Conservation (phyloP, 176 grass and related monocot species). For the Elymus sibiricus region DNA sequence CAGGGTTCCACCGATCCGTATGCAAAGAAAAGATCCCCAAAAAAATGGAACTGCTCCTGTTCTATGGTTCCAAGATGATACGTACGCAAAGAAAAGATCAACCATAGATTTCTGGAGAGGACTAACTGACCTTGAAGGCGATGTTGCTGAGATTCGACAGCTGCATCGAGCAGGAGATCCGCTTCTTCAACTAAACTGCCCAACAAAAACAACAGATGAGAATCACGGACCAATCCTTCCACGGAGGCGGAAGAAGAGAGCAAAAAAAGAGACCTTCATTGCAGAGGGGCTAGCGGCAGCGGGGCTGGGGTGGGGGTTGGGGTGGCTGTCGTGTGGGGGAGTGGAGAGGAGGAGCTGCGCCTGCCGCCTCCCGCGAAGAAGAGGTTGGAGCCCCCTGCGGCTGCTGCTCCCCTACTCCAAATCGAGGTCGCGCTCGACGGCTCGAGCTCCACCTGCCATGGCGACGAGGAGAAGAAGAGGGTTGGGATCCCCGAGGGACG, state of each 20-base stretch:
- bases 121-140: constrained; percentile 60
- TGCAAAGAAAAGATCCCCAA: too few relatives aligned
- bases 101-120: neutral
- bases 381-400: too few relatives aligned
- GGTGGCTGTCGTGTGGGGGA: too few relatives aligned
- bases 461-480: too few relatives aligned
- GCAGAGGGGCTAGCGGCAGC: neutral
- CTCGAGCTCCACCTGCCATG: too few relatives aligned
- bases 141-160: constrained; percentile 64
- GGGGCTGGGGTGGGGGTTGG: too few relatives aligned
- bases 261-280: neutral
- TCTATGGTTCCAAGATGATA: constrained; percentile 18
- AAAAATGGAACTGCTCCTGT: neutral
- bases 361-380: too few relatives aligned
- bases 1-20: constrained; percentile 11
- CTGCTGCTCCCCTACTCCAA: too few relatives aligned
- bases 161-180: constrained; percentile 75
- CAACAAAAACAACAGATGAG: constrained; percentile 5
- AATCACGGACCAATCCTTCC: constrained; percentile 26
- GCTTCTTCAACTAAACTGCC: constrained; percentile 83
- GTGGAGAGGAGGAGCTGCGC: too few relatives aligned
- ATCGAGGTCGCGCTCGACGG: too few relatives aligned
- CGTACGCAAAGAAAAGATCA: neutral
- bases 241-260: neutral
- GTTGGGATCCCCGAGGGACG: too few relatives aligned